Evolutionary conservation across 2,329 filamentous ascomycete species (phyloP).

Genomic region (Dactylella cylindrospora): DNA sequence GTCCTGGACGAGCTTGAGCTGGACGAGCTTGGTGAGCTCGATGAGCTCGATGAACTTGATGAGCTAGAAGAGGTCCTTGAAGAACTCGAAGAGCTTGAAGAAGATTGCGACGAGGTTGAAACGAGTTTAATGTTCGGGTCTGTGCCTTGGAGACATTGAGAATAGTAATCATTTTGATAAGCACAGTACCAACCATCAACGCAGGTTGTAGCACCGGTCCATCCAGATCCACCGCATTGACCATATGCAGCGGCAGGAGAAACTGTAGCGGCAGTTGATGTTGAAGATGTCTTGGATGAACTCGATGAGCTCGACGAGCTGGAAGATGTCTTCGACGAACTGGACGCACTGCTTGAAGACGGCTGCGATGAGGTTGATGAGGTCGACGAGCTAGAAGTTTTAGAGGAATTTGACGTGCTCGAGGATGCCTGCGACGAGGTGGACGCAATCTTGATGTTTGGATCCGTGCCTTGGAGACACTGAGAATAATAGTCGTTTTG

Average conservation of each 20-base stretch:
- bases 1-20: background rate
- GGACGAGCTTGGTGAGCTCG: background rate
- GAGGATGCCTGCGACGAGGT: constrained; percentile 45
- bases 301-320: too few species aligned
- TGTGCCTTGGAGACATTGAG: constrained; percentile 17
- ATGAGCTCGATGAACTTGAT: background rate
- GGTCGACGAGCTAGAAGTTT: constrained; percentile 25
- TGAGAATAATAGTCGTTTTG: constrained; percentile 21
- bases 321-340: too few species aligned
- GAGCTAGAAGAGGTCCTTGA: background rate
- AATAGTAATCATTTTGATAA: constrained; percentile 23
- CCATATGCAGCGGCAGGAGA: background rate
- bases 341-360: too few species aligned
- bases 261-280: background rate
- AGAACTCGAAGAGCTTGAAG: constrained; percentile 1
- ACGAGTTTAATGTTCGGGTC: constrained; percentile 44
- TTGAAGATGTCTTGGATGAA: too few species aligned
- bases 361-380: too few species aligned
- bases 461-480: constrained; percentile 22
- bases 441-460: constrained; percentile 45
- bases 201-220: constrained; percentile 6
- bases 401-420: constrained; percentile 45
- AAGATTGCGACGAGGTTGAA: constrained; percentile 36
- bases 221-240: constrained; percentile 4
- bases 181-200: constrained; percentile 14